A percentile compares a stretch with the other conserved stretches of the same genome.
phyloP scores from a whole-genome alignment of 2,329 filamentous ascomycete genomes.

The Madurella mycetomatis region DNA sequence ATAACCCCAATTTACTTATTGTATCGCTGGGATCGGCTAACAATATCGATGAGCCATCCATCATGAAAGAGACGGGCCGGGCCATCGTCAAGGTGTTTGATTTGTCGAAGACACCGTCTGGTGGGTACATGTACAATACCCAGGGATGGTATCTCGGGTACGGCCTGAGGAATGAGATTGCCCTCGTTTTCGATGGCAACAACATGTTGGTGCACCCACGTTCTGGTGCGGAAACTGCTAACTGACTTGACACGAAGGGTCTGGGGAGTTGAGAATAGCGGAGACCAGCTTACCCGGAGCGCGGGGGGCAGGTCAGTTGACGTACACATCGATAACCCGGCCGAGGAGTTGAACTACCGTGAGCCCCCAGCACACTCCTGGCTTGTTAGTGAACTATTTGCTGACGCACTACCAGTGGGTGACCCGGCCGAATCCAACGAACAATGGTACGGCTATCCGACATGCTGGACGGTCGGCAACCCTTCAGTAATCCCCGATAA shows the following conservation, averaged over 20 bases:
- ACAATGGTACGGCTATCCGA: slow-evolving; percentile 49
- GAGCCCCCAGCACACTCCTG: background rate
- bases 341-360: slow-evolving; percentile 57
- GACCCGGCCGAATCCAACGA: slow-evolving; percentile 19
- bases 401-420: slow-evolving; percentile 6
- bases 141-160: slow-evolving; percentile 34
- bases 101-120: slow-evolving; percentile 28
- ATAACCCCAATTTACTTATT: slow-evolving; percentile 32
- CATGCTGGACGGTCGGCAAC: slow-evolving; percentile 23
- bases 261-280: slow-evolving; percentile 48
- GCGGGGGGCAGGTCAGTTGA: slow-evolving; percentile 27
- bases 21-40: slow-evolving; percentile 32
- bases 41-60: slow-evolving; percentile 32
- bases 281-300: slow-evolving; percentile 42
- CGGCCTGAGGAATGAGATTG: slow-evolving; percentile 57
- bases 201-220: slow-evolving; percentile 14
- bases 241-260: slow-evolving; percentile 15
- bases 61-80: slow-evolving; percentile 29
- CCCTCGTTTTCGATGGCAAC: slow-evolving; percentile 46
- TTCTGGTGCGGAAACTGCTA: background rate
- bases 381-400: background rate
- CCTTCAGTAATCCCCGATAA: slow-evolving; percentile 29
- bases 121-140: slow-evolving; percentile 32
- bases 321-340: slow-evolving; percentile 52
- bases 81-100: slow-evolving; percentile 38